These are phyloP conservation scores for Endogone sp. DNA, from an alignment of 192 early-diverging fungal genomes.

Conservation along the genomic window DNA sequence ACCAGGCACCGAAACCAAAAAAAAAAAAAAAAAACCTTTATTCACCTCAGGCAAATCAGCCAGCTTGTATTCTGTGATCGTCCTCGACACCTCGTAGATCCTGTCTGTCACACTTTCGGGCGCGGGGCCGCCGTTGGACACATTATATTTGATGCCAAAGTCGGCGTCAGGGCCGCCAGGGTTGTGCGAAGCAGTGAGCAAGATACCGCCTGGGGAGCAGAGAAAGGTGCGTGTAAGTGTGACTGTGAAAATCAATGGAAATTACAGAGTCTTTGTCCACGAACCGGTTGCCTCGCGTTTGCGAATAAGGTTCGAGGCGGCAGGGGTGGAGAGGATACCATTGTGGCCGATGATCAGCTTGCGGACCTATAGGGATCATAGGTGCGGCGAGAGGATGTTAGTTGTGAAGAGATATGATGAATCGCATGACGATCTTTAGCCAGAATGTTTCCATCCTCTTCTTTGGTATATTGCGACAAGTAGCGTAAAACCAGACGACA, in stretches of 20 bases:
- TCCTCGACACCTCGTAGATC: constrained; percentile 82
- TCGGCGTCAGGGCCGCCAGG: constrained; percentile 96
- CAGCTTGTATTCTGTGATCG: constrained; percentile 60
- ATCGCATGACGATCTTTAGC: no score
- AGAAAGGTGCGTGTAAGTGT: not conserved
- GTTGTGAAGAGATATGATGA: not conserved
- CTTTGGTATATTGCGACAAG: not conserved
- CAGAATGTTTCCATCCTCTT: no score
- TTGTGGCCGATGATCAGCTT: constrained; percentile 90
- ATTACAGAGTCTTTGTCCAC: no score
- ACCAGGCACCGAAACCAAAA: not conserved
- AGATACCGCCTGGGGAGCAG: constrained; percentile 79
- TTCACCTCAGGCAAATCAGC: constrained; percentile 58
- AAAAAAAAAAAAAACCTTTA: no score
- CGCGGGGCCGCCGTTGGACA: constrained; percentile 93
- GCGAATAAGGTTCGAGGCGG: constrained; percentile 91
- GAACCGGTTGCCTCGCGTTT: constrained; percentile 79
- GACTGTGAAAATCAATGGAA: not conserved
- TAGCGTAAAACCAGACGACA: no score
- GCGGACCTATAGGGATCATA: constrained; percentile 50
- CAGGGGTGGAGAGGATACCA: constrained; percentile 93
- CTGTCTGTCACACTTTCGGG: constrained; percentile 93
- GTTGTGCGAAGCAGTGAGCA: constrained; percentile 98
- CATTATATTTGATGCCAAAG: constrained; percentile 99
- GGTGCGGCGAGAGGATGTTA: not conserved